phyloP scores from a whole-genome alignment of 1,139 yeast genomes.

The Kurtzmaniella quercitrusa region DNA sequence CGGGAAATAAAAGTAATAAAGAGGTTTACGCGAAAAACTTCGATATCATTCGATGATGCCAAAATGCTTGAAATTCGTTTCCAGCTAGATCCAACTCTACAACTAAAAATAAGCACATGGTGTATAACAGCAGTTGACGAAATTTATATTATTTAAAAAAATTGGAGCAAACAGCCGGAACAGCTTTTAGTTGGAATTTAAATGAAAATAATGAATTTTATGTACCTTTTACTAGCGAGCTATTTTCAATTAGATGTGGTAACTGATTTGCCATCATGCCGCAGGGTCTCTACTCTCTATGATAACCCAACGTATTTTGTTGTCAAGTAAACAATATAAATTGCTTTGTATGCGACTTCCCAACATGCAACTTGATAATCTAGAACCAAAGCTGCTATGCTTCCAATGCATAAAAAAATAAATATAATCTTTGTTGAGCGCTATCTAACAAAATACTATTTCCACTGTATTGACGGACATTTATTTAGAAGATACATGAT shows the following conservation, averaged over 20 bases:
- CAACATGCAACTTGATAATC: not conserved
- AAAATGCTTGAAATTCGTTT: not conserved
- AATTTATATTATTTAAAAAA: no score
- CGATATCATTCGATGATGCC: not conserved
- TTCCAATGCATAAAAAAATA: conserved; percentile 1
- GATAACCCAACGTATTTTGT: not conserved
- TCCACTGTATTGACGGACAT: not conserved
- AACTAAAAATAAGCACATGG: no score
- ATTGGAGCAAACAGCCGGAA: no score
- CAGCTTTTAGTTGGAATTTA: no score
- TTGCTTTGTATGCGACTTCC: not conserved
- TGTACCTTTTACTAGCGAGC: no score
- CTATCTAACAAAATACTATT: not conserved
- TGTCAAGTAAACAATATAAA: not conserved
- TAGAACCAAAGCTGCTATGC: not conserved
- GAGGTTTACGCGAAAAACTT: not conserved
- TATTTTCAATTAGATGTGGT: no score
- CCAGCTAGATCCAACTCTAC: no score
- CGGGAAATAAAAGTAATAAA: not conserved
- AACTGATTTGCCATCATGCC: not conserved
- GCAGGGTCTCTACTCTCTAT: not conserved
- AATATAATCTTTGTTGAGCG: not conserved
- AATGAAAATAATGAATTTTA: no score
- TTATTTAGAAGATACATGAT: not conserved
- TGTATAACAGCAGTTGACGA: no score